A percentile compares a stretch with the other conserved stretches of the same genome.
Conservation (phyloP, 1,284 basidiomycete genomes). For the Baeospora myosura region DNA sequence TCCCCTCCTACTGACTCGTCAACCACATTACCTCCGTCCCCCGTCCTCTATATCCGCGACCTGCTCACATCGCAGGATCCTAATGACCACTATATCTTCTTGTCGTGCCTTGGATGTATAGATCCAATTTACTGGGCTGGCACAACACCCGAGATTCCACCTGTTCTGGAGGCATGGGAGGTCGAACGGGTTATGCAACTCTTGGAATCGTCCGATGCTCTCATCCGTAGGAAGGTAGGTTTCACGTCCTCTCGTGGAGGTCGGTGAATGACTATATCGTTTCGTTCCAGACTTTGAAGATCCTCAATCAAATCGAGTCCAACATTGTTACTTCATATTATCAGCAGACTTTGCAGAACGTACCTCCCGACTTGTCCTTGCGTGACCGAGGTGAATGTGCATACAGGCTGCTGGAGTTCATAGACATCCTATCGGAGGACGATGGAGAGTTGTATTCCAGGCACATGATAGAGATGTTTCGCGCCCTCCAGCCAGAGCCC, state of each 20-base stretch:
- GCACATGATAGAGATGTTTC: slow-evolving; percentile 40
- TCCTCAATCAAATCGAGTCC: slow-evolving; percentile 49
- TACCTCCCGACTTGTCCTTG: slow-evolving; percentile 26
- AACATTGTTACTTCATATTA: slow-evolving; percentile 52
- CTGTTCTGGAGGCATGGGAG: slow-evolving; percentile 57
- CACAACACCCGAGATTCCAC: slow-evolving; percentile 36
- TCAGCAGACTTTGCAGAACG: slow-evolving; percentile 33
- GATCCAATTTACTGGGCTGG: slow-evolving; percentile 63
- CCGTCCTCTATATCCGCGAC: slow-evolving; percentile 43
- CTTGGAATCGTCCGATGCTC: slow-evolving; percentile 48
- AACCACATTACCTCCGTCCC: slow-evolving; percentile 19
- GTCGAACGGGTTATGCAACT: slow-evolving; percentile 63
- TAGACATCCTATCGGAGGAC: slow-evolving; percentile 38
- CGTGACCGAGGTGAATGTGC: slow-evolving; percentile 31
- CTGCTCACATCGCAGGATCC: slow-evolving; percentile 47
- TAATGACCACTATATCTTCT: slow-evolving; percentile 58
- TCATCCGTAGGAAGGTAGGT: slow-evolving; percentile 53
- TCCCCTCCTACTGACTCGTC: too few relatives aligned
- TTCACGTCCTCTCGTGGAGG: neutral
- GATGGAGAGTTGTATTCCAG: slow-evolving; percentile 56
- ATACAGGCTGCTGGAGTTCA: slow-evolving; percentile 49
- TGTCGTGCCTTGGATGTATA: slow-evolving; percentile 53
- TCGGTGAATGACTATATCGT: neutral
- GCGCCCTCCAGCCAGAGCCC: slow-evolving; percentile 31
- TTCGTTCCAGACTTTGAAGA: slow-evolving; percentile 41